A percentile compares a stretch with the other conserved stretches of the same genome.
Conservation (phyloP, 192 early-diverging fungal species). For the Obelidium mucronatum region DNA sequence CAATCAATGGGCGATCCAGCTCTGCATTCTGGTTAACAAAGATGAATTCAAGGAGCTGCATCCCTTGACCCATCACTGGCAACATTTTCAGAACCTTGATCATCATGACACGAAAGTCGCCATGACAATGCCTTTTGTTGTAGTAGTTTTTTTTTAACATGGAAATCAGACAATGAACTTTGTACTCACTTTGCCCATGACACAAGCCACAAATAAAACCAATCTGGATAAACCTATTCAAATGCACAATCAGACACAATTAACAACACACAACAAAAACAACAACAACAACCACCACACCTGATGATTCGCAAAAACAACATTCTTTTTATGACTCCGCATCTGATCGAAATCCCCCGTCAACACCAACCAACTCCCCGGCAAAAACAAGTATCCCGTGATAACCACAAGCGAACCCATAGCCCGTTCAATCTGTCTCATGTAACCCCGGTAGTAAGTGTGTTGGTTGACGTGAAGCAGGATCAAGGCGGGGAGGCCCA, state of each 20-base stretch:
- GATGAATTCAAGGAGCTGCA: constrained; percentile 93
- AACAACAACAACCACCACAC: not conserved
- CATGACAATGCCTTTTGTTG: constrained; percentile 77
- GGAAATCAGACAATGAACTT: not conserved
- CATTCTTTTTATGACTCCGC: constrained; percentile 17
- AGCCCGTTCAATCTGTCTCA: constrained; percentile 44
- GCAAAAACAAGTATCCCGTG: constrained; percentile 42
- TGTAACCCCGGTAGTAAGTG: constrained; percentile 43
- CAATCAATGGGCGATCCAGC: constrained; percentile 70
- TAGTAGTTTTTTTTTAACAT: constrained; percentile 46
- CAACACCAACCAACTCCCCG: constrained; percentile 47
- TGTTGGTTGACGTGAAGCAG: constrained; percentile 39
- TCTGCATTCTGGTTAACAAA: constrained; percentile 87
- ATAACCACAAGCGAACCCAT: constrained; percentile 51
- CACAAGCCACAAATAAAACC: constrained; percentile 69
- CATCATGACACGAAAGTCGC: constrained; percentile 88
- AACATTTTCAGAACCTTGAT: constrained; percentile 80
- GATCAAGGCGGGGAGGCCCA: not conserved
- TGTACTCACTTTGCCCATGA: constrained; percentile 38
- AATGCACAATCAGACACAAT: not conserved
- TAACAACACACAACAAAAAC: not conserved
- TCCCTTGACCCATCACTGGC: constrained; percentile 86
- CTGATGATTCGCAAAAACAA: constrained; percentile 62
- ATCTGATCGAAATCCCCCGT: constrained; percentile 54
- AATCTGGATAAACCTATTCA: constrained; percentile 35